Evolutionary conservation across 164 flowering plant genomes (phyloP).

Genomic region (Umbellularia californica): DNA sequence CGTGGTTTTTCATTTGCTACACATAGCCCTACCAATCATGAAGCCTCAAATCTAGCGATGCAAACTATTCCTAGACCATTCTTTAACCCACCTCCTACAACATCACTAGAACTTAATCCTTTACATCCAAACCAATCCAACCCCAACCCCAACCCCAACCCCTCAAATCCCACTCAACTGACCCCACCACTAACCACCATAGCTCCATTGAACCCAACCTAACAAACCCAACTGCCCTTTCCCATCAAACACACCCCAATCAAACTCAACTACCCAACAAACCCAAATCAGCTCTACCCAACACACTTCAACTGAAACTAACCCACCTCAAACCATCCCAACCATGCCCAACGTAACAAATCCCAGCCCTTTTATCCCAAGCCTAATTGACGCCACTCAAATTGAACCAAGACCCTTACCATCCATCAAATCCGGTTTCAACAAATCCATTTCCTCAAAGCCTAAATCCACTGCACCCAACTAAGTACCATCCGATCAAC

Average conservation of each 20-base stretch:
- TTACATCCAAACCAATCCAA: neutral
- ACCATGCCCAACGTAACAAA: too few species aligned
- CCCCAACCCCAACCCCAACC: neutral
- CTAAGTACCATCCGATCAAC: neutral
- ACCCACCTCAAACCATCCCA: too few species aligned
- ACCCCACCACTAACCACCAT: neutral
- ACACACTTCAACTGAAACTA: too few species aligned
- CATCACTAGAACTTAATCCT: neutral
- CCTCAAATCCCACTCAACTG: neutral
- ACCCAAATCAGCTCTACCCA: too few species aligned
- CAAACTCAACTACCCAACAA: too few species aligned
- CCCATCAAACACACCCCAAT: neutral
- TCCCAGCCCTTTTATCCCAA: too few species aligned
- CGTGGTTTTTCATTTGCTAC: neutral
- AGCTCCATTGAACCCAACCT: neutral
- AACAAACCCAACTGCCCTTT: neutral
- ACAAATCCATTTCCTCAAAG: neutral
- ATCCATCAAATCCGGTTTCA: too few species aligned
- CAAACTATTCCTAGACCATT: neutral
- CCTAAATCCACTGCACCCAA: neutral
- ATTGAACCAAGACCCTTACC: too few species aligned
- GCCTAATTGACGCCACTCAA: too few species aligned
- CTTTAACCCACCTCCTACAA: too few species aligned
- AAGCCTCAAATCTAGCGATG: neutral
- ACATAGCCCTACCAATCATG: neutral